phyloP scores from a whole-genome alignment of 2,329 filamentous ascomycete genomes.

The Lachnellula hyalina region DNA sequence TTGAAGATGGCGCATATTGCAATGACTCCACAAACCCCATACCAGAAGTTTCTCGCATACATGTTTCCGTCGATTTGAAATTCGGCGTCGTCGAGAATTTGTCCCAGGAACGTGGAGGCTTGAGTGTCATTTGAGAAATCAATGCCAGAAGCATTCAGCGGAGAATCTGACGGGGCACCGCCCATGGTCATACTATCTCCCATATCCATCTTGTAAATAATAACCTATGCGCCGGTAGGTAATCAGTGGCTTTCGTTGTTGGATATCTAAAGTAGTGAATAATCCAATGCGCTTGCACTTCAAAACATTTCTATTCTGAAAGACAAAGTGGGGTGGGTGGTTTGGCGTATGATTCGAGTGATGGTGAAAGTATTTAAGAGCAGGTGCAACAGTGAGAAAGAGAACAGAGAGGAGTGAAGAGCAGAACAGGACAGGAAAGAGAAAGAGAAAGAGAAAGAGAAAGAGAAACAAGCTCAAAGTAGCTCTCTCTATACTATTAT shows the following conservation, averaged over 20 bases:
- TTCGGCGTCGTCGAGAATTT: constrained; percentile 33
- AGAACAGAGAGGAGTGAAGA: too few relatives aligned
- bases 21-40: constrained; percentile 33
- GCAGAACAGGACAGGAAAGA: too few relatives aligned
- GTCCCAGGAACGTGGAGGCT: constrained; percentile 31
- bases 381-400: too few relatives aligned
- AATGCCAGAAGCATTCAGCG: constrained; percentile 32
- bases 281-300: not conserved
- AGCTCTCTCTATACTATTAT: too few relatives aligned
- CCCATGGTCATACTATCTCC: constrained; percentile 18
- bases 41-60: constrained; percentile 36
- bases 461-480: too few relatives aligned
- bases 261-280: not conserved
- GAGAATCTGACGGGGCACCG: constrained; percentile 16
- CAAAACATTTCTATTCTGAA: too few relatives aligned
- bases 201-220: constrained; percentile 15
- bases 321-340: too few relatives aligned
- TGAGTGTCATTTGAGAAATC: constrained; percentile 35
- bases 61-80: constrained; percentile 33
- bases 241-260: not conserved
- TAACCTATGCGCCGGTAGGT: not conserved
- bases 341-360: too few relatives aligned
- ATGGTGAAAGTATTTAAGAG: too few relatives aligned
- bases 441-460: too few relatives aligned
- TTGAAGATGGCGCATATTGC: constrained; percentile 31